Percentiles rank a stretch among this genome's conserved stretches.
phyloP scores from a whole-genome alignment of 108 stramenopile genomes.

The Nannochloropsis gaditana region DNA sequence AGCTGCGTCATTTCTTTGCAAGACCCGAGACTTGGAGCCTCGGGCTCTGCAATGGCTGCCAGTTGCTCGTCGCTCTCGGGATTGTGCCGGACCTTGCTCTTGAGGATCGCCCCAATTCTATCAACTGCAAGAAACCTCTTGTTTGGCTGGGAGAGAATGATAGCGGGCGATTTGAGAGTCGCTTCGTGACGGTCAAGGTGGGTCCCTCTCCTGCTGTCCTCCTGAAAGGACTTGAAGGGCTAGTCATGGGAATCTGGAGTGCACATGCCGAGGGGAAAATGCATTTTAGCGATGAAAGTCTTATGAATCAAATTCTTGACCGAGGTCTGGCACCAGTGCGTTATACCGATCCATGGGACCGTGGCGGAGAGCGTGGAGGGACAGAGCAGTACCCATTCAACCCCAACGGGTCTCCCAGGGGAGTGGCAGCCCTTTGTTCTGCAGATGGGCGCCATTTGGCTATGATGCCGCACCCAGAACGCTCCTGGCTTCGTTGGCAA shows the following conservation, averaged over 20 bases:
- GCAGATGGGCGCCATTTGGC: neutral
- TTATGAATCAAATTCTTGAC: neutral
- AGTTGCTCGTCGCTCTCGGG: constrained; percentile 95
- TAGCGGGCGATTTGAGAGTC: constrained; percentile 92
- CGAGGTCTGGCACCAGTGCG: neutral
- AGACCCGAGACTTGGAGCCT: constrained; percentile 91
- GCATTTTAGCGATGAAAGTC: constrained; percentile 67
- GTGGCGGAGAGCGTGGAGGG: neutral
- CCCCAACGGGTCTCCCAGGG: constrained; percentile 10
- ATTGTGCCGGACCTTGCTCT: constrained; percentile 72
- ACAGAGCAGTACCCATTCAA: constrained; percentile 22
- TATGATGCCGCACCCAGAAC: constrained; percentile 23
- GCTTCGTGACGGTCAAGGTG: constrained; percentile 66
- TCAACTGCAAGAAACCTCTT: constrained; percentile 59
- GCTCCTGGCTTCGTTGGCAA: constrained; percentile 8
- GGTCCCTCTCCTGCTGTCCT: constrained; percentile 33
- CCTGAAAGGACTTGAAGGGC: constrained; percentile 81
- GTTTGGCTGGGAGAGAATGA: constrained; percentile 92
- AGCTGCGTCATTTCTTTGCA: constrained; percentile 84
- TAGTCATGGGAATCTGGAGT: constrained; percentile 93
- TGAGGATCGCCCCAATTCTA: neutral
- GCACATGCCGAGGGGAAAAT: constrained; percentile 97
- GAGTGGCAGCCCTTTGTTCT: neutral
- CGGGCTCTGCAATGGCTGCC: constrained; percentile 99
- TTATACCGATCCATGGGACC: constrained; percentile 9